Conservation (phyloP, 2,329 filamentous ascomycete species). For the Fusarium sp. region DNA sequence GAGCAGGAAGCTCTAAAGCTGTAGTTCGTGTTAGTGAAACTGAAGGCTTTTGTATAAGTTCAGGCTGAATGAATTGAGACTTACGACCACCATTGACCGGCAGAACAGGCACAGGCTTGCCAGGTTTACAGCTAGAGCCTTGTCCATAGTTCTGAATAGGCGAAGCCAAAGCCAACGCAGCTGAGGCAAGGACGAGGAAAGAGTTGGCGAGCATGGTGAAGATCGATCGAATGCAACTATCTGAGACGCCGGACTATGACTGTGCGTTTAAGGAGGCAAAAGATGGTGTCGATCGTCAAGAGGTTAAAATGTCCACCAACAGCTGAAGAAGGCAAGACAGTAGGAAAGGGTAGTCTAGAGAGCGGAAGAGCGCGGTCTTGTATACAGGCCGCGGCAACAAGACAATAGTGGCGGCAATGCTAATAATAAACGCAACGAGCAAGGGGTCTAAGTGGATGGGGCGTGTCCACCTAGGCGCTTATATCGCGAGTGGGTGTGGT, state of each 20-base stretch:
- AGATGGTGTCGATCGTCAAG: slow-evolving; percentile 42
- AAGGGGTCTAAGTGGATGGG: slow-evolving; percentile 41
- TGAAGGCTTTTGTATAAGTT: slow-evolving; percentile 5
- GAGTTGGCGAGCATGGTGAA: slow-evolving; percentile 55
- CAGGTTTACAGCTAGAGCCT: slow-evolving; percentile 38
- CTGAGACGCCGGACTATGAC: slow-evolving; percentile 27
- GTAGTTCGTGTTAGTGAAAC: slow-evolving; percentile 36
- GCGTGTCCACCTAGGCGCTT: slow-evolving; percentile 51
- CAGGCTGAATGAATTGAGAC: slow-evolving; percentile 32
- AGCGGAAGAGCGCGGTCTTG: slow-evolving; percentile 31
- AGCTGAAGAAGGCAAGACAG: slow-evolving; percentile 20
- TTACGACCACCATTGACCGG: slow-evolving; percentile 59
- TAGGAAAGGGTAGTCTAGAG: slow-evolving; percentile 13
- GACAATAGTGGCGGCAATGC: slow-evolving; percentile 45
- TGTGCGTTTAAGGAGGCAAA: slow-evolving; percentile 27
- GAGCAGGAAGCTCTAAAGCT: slow-evolving; percentile 63
- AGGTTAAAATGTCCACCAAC: slow-evolving; percentile 31
- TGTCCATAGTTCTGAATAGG: slow-evolving; percentile 42
- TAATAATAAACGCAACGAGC: slow-evolving; percentile 50
- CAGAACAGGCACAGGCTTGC: slow-evolving; percentile 50
- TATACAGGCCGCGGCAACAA: slow-evolving; percentile 44
- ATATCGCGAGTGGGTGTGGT: slow-evolving; percentile 39
- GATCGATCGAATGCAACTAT: slow-evolving; percentile 21
- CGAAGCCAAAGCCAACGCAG: slow-evolving; percentile 53
- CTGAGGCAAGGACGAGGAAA: slow-evolving; percentile 54